A percentile compares a stretch with the other conserved stretches of the same genome.
Conservation (phyloP, 345 rosid genomes). For the Hevea brasiliensis region DNA sequence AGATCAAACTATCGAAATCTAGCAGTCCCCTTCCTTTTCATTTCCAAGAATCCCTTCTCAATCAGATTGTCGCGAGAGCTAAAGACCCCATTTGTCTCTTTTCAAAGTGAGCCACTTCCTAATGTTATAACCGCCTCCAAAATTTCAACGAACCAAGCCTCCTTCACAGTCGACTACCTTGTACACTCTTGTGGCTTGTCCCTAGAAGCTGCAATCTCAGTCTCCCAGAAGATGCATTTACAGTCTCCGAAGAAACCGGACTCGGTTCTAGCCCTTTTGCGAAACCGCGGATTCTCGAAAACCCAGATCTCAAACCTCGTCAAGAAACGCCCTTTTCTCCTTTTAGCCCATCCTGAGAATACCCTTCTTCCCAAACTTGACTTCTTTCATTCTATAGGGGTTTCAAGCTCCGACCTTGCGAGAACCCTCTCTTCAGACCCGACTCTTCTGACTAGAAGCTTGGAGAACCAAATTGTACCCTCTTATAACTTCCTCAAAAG, state of each 20-base stretch:
- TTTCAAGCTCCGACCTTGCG: slow-evolving; percentile 19
- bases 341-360: slow-evolving; percentile 15
- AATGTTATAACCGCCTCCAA: background rate
- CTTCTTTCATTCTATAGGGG: slow-evolving; percentile 22
- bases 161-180: slow-evolving; percentile 21
- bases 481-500: slow-evolving; percentile 19
- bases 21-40: background rate
- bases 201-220: slow-evolving; percentile 8
- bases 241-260: slow-evolving; percentile 12
- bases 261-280: slow-evolving; percentile 18
- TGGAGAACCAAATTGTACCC: slow-evolving; percentile 19
- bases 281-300: slow-evolving; percentile 17
- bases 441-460: slow-evolving; percentile 21
- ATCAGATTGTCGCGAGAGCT: background rate
- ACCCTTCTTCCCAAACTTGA: slow-evolving; percentile 24
- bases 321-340: slow-evolving; percentile 19
- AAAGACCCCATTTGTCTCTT: background rate
- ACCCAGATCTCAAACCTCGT: slow-evolving; percentile 21
- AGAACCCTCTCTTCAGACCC: slow-evolving; percentile 16
- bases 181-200: slow-evolving; percentile 19
- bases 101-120: background rate
- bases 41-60: background rate
- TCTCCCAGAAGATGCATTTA: slow-evolving; percentile 8
- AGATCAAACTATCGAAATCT: background rate
- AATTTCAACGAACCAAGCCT: background rate